These are phyloP conservation scores for Alternaria triticina DNA, from an alignment of 2,329 filamentous ascomycete genomes.

Conservation along the genomic window DNA sequence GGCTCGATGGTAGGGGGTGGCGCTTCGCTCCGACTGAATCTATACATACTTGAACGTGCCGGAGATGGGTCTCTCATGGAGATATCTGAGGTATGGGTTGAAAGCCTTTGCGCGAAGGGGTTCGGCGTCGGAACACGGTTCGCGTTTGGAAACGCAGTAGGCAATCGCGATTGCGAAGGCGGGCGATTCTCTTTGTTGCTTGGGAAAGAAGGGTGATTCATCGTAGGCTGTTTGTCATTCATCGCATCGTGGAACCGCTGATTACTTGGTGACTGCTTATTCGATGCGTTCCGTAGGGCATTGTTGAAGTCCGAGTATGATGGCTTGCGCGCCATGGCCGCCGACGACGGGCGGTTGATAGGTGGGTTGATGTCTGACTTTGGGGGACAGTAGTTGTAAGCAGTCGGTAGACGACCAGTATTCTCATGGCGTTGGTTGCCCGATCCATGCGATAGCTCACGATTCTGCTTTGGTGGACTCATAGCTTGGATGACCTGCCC, in stretches of 20 bases:
- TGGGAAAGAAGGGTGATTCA: constrained; percentile 12
- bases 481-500: constrained; percentile 34
- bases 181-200: constrained; percentile 28
- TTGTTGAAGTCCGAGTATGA: constrained; percentile 30
- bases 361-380: constrained; percentile 23
- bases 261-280: constrained; percentile 16
- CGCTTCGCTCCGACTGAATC: constrained; percentile 10
- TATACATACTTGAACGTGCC: constrained; percentile 19
- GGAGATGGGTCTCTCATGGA: constrained; percentile 31
- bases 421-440: constrained; percentile 1
- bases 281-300: constrained; percentile 12
- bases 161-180: constrained; percentile 14
- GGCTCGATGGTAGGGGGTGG: neutral
- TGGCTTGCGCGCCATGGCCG: constrained; percentile 30
- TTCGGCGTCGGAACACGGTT: constrained; percentile 29
- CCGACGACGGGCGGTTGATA: constrained; percentile 28
- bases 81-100: constrained; percentile 23
- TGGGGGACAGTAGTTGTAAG: constrained; percentile 17
- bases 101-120: constrained; percentile 20
- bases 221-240: constrained; percentile 3
- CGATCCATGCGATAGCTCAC: constrained; percentile 27
- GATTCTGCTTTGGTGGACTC: constrained; percentile 65
- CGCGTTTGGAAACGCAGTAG: constrained; percentile 13
- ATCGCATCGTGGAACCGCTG: neutral
- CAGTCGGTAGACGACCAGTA: constrained; percentile 3